Conservation (phyloP, 768 basidiomycete species). For the Cystofilobasidium ferigula region DNA sequence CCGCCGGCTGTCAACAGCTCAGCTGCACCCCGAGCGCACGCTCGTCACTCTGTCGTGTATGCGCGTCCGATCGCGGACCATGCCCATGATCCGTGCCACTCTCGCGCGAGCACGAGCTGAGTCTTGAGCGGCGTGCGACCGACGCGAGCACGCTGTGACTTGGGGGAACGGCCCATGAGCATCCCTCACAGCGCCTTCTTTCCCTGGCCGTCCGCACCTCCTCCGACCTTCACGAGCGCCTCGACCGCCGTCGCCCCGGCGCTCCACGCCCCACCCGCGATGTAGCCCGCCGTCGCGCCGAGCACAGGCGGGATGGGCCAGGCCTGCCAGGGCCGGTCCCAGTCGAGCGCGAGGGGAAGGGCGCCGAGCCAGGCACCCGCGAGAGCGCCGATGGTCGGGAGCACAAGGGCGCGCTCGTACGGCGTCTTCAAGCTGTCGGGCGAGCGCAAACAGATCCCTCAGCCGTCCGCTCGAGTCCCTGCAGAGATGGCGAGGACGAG, state of each 20-base stretch:
- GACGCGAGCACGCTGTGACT: too few relatives aligned
- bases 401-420: slow-evolving; percentile 65
- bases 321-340: slow-evolving; percentile 95
- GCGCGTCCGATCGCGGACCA: too few relatives aligned
- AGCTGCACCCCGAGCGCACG: too few relatives aligned
- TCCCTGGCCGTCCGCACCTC: too few relatives aligned
- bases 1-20: too few relatives aligned
- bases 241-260: background rate
- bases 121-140: too few relatives aligned
- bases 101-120: too few relatives aligned
- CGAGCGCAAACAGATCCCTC: background rate
- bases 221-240: too few relatives aligned
- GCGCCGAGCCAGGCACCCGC: slow-evolving; percentile 71
- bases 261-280: background rate
- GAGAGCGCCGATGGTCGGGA: slow-evolving; percentile 61
- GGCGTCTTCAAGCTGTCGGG: slow-evolving; percentile 40
- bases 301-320: background rate
- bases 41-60: too few relatives aligned
- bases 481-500: background rate
- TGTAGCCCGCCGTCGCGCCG: background rate
- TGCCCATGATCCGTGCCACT: too few relatives aligned
- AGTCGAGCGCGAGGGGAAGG: slow-evolving; percentile 81
- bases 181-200: too few relatives aligned
- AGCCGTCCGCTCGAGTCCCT: background rate
- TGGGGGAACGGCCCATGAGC: too few relatives aligned